A percentile compares a stretch with the other conserved stretches of the same genome.
phyloP scores from a whole-genome alignment of 768 basidiomycete species.

The Boletus vermiculosoides region DNA sequence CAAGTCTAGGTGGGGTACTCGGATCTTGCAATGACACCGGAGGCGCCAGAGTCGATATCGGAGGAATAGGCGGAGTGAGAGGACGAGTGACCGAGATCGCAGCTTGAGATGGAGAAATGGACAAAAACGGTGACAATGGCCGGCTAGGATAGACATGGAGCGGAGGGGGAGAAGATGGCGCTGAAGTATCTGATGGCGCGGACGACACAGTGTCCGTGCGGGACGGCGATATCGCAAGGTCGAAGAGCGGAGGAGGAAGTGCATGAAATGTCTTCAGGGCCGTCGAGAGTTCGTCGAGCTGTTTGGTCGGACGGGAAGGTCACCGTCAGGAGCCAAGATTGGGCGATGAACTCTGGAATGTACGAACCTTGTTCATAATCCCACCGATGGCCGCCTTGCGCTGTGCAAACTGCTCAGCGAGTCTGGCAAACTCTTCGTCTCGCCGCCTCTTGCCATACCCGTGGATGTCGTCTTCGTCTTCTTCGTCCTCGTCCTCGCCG shows the following conservation, averaged over 20 bases:
- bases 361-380: constrained; percentile 69
- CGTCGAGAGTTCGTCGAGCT: constrained; percentile 33
- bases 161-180: constrained; percentile 12
- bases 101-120: constrained; percentile 10
- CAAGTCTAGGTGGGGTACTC: not conserved
- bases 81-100: not conserved
- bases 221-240: constrained; percentile 28
- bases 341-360: not conserved
- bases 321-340: not conserved
- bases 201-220: constrained; percentile 35
- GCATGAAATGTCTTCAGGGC: constrained; percentile 45
- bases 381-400: constrained; percentile 65
- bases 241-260: constrained; percentile 41
- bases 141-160: not conserved
- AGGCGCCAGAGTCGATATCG: constrained; percentile 20
- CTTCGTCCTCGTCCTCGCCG: constrained; percentile 35
- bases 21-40: not conserved
- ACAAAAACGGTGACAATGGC: constrained; percentile 4
- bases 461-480: constrained; percentile 47
- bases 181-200: constrained; percentile 21
- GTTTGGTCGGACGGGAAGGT: not conserved
- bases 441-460: constrained; percentile 53
- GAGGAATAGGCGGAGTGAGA: constrained; percentile 19
- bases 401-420: constrained; percentile 67
- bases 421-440: constrained; percentile 66